These are phyloP conservation scores for Letharia lupina DNA, from an alignment of 495 filamentous ascomycete genomes.

Conservation along the genomic window DNA sequence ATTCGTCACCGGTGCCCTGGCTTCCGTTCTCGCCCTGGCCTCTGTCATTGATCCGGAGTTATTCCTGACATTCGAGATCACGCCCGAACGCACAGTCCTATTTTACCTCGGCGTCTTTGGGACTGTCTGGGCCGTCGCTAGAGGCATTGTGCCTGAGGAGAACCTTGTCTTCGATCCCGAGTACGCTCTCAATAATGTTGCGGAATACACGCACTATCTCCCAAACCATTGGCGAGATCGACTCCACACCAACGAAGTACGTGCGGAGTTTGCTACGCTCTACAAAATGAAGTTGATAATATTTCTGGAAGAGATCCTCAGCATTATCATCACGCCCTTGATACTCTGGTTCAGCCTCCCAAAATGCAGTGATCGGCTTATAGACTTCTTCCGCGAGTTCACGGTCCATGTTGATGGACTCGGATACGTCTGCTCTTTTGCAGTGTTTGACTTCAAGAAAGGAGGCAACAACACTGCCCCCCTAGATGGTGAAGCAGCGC, in stretches of 20 bases:
- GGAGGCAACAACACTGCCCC: conserved; percentile 50
- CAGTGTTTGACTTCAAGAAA: conserved; percentile 95
- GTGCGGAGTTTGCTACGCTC: conserved; percentile 72
- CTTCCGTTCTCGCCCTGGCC: conserved; percentile 70
- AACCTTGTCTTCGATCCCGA: conserved; percentile 88
- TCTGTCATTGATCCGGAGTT: conserved; percentile 82
- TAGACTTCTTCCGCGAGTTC: conserved; percentile 97
- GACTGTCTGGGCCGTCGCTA: conserved; percentile 69
- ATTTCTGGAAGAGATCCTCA: conserved; percentile 85
- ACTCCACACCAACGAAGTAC: conserved; percentile 79
- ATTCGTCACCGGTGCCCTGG: conserved; percentile 77
- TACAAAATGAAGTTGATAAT: conserved; percentile 86
- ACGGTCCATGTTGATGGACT: conserved; percentile 94
- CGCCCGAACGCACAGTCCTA: conserved; percentile 68
- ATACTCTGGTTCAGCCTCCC: conserved; percentile 82
- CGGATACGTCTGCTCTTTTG: conserved; percentile 92
- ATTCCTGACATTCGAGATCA: conserved; percentile 87
- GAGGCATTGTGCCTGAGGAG: conserved; percentile 75
- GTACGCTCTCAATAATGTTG: conserved; percentile 75
- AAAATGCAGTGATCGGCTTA: conserved; percentile 81
- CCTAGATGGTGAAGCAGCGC: conserved; percentile 32
- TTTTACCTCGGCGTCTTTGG: conserved; percentile 72
- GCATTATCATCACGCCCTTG: conserved; percentile 85
- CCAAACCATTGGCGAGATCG: conserved; percentile 81
- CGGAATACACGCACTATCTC: conserved; percentile 83